Percentiles rank a stretch among this genome's conserved stretches.
Conservation (phyloP, 148 eudicot genomes). For the Vaccinium macrocarpon region DNA sequence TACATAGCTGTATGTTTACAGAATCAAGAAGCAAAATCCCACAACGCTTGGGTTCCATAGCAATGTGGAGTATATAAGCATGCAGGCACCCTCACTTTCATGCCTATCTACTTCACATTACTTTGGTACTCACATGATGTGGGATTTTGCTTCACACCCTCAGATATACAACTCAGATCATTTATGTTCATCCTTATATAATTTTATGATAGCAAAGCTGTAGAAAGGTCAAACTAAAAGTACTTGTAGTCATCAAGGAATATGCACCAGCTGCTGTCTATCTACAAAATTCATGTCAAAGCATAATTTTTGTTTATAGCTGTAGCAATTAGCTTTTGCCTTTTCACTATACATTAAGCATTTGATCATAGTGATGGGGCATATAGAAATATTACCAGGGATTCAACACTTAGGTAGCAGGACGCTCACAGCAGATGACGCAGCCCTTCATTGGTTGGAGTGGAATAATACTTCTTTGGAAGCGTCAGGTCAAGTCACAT, state of each 20-base stretch:
- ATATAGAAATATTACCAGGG: not conserved
- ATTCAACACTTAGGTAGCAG: not conserved
- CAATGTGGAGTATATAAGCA: no score
- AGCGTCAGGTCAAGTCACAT: no score
- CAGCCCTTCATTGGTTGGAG: no score
- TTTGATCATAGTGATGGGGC: not conserved
- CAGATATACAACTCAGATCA: not conserved
- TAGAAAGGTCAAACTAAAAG: not conserved
- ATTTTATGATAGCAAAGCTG: not conserved
- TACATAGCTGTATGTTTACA: no score
- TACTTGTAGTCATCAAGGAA: not conserved
- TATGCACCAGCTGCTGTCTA: not conserved
- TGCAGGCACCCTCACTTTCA: no score
- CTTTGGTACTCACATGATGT: no score
- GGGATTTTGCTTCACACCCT: no score
- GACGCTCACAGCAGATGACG: not conserved
- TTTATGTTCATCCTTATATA: no score
- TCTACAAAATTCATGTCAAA: not conserved
- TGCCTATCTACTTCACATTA: no score
- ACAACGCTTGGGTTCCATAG: no score
- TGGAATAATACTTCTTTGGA: no score
- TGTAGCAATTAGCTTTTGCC: not conserved
- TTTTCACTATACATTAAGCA: not conserved
- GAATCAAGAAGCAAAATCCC: no score
- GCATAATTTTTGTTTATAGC: not conserved